phyloP scores from a whole-genome alignment of 441 rosid genomes.

The Hura crepitans region DNA sequence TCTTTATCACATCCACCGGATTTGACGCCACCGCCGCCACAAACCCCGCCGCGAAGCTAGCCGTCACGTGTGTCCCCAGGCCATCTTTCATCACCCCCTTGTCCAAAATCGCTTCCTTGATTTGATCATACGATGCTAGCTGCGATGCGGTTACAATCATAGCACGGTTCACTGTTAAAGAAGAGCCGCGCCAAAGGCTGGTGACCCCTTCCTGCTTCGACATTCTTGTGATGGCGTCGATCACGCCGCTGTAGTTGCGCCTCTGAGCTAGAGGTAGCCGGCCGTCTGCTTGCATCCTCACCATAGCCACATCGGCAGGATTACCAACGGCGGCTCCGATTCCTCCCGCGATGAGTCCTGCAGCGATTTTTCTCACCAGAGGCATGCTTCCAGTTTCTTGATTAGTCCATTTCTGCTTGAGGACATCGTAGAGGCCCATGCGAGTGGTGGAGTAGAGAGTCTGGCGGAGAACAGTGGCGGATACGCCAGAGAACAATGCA shows the following conservation, averaged over 20 bases:
- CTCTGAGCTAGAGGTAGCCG: constrained; percentile 54
- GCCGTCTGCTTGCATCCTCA: constrained; percentile 85
- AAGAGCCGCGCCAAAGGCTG: constrained; percentile 74
- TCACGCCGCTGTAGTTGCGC: constrained; percentile 65
- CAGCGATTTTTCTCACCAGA: constrained; percentile 41
- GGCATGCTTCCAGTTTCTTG: constrained; percentile 46
- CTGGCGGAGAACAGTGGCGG: constrained; percentile 77
- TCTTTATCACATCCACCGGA: constrained; percentile 86
- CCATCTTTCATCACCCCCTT: constrained; percentile 56
- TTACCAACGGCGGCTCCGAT: constrained; percentile 75
- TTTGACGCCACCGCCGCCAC: constrained; percentile 77
- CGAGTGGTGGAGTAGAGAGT: constrained; percentile 77
- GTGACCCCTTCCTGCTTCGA: constrained; percentile 58
- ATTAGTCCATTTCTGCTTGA: constrained; percentile 61
- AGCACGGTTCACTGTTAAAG: constrained; percentile 77
- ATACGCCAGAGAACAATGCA: constrained; percentile 65
- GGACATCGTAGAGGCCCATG: constrained; percentile 71
- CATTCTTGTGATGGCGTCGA: constrained; percentile 61
- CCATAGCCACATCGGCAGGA: constrained; percentile 90
- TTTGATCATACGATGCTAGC: constrained; percentile 74
- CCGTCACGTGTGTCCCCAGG: constrained; percentile 64
- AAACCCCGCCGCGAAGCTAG: constrained; percentile 74
- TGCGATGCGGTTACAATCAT: constrained; percentile 86
- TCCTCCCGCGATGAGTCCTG: constrained; percentile 68
- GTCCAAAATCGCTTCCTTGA: constrained; percentile 57